Base-by-base conservation (phyloP, 345 rosid species). In the Rhodomyrtus tomentosa region DNA sequence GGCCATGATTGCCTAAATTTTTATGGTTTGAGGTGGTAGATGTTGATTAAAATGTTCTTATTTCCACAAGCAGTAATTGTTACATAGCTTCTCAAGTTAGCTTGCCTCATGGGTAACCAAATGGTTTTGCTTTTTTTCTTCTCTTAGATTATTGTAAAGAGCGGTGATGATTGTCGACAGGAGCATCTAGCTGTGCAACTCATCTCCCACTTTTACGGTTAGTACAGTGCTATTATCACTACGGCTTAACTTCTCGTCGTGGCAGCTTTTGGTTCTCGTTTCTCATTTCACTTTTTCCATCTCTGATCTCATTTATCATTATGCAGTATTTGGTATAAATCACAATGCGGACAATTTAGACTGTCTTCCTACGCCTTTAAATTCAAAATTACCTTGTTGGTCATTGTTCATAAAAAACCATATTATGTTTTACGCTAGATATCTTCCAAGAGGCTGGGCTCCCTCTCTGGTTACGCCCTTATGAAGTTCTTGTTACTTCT, bases 141-240 rank as follows among this genome's bases (percentile, higher is more conserved):
- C 80, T 88, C 85, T 87, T 84, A 94, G 98, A 93, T 95, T 88
- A 97, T 97, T 73, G 99, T 97, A 82, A 97, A 97, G 92, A 95
- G 99, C 84, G 99, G 99, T 49, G 99, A 97, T 91, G 99, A 97
- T 84, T 97, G 99, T 85, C 92, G 99, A 95, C 99, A 97, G 92
- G 99, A 97, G 91, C 99, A 97, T 90, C 99, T 95, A 87, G 99
- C 99, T 76, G 99, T 97, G 90, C 99, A 95, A 90, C 99, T 97
- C 85, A 95, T 97, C 88, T 92, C 98, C 90, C 99, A 97, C 91
- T 97, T 97, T 89, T 95, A 93, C 84, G 99, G 99, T 97, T 87
- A 81, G 94, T 87, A 52, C 38, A 29, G 62, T 85, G 50, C 74
- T 80, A 25, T 83, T 24, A 54, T 54, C 53, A 68, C 32, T 48